Evolutionary conservation across 495 filamentous ascomycete species (phyloP).

Genomic region (Ramalina peruviana): DNA sequence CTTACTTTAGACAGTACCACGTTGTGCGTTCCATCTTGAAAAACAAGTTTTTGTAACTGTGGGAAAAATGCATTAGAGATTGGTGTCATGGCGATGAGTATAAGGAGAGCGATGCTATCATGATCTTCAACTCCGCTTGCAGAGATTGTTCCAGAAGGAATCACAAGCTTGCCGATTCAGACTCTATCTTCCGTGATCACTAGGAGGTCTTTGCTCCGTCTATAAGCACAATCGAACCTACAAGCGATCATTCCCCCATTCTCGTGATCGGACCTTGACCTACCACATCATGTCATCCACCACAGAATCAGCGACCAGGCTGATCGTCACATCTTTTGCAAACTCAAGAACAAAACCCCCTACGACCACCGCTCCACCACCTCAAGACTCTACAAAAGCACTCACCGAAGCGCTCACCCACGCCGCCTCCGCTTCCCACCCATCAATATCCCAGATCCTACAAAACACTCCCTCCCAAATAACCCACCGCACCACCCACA

Average conservation of each 20-base stretch:
- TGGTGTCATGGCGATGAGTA: too few species aligned
- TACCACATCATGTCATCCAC: not conserved
- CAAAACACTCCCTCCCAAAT: not conserved
- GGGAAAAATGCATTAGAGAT: too few species aligned
- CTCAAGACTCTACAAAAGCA: not conserved
- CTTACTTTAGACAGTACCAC: too few species aligned
- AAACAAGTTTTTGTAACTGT: too few species aligned
- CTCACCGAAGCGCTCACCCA: not conserved
- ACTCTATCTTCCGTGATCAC: too few species aligned
- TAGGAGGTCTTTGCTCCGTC: too few species aligned
- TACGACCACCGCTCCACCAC: not conserved
- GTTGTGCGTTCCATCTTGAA: too few species aligned
- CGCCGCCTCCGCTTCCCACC: not conserved
- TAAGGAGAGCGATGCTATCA: too few species aligned
- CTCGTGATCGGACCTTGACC: not conserved
- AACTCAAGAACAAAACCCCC: not conserved
- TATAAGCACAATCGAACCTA: not conserved
- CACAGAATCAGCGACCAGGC: not conserved
- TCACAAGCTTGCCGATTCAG: too few species aligned
- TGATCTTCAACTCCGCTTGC: too few species aligned
- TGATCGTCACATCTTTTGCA: not conserved
- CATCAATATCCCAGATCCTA: not conserved
- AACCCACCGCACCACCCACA: not conserved
- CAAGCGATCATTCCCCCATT: not conserved
- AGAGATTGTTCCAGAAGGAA: too few species aligned